A percentile compares a stretch with the other conserved stretches of the same genome.
Conservation (phyloP, 179 eudicot species). For the Beta corolliflora region DNA sequence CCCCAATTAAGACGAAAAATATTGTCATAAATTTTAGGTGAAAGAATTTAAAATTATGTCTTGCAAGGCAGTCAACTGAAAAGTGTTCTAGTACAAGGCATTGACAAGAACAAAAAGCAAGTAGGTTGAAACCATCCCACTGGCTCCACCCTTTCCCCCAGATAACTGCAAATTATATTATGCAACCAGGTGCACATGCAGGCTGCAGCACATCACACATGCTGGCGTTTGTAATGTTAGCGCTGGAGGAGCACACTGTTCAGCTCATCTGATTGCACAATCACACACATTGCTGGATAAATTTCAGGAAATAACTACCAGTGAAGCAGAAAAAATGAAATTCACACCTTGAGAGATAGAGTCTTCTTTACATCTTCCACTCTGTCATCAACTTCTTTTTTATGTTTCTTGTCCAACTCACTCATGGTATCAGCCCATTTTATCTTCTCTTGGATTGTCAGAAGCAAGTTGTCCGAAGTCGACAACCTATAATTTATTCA, state of each 20-base stretch:
- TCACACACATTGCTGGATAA: not conserved
- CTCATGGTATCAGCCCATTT: conserved; percentile 96
- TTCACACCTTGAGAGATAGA: conserved; percentile 73
- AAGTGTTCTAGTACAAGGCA: not conserved
- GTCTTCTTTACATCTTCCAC: conserved; percentile 79
- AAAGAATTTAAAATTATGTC: not conserved
- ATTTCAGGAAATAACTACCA: not conserved
- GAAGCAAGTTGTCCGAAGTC: conserved; percentile 79
- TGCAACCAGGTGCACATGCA: not conserved
- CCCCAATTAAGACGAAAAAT: not conserved
- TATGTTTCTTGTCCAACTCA: conserved; percentile 83
- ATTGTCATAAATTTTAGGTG: not conserved
- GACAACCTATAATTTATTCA: conserved; percentile 51
- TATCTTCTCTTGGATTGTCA: conserved; percentile 92
- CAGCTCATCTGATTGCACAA: conserved; percentile 1
- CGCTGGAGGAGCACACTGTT: not conserved
- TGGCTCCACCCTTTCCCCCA: not conserved
- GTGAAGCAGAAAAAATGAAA: conserved; percentile 23
- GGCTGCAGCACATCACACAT: conserved; percentile 1
- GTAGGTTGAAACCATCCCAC: not conserved
- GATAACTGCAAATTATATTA: not conserved
- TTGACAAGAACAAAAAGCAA: not conserved
- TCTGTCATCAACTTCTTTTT: conserved; percentile 75
- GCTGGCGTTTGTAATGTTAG: not conserved
- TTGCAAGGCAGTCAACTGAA: not conserved